Evolutionary conservation across 108 stramenopile species (phyloP), one percentile per base, ranked within the genome.

Genomic region (Epipyxis sp.): DNA sequence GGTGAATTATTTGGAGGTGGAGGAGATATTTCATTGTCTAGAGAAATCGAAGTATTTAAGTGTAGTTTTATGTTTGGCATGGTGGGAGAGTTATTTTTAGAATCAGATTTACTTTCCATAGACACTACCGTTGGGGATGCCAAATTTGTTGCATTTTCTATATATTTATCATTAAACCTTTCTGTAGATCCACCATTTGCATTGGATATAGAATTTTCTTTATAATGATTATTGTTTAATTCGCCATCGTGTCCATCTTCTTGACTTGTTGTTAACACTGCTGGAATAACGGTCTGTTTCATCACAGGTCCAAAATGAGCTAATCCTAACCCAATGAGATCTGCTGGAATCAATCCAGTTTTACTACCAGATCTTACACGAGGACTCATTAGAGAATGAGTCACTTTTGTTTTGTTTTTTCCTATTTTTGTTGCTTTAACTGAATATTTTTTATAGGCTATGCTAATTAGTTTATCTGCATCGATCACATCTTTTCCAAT

Each of bases 401-500:
- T 35, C 20, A 16, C 61, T 10, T 65, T 16, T 32, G 27, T 29
- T 6, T 16, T 6, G 46, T 50, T 50, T 50, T 20, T 6, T 32
- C 61, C 35, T 6, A 6, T 37, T 32, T 16, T 32, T 43, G 50
- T 74, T 6, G 40, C 27, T 3, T 6, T 42, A 35, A 39, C 3
- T 6, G 46, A 30, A 37, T 42, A 74, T 29, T 6, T 42, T 74
- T 74, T 74, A 42, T 74, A 74, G 27, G 71, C 71, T 6, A 42
- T 3, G 3, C 42, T 6, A 39, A 74, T 46, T 6, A 74, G 35
- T 37, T 42, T 37, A 74, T 74, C 71, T 32, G 71, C 46, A 74
- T 74, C 50, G 27, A 74, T 39, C 3, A 74, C 50, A 54, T 46
- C 71, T 25, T 46, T 57, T 13, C 71, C 71, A 74, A 74, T 57